phyloP scores from a whole-genome alignment of 2,329 filamentous ascomycete genomes.

The Phaeosphaeria sp. region DNA sequence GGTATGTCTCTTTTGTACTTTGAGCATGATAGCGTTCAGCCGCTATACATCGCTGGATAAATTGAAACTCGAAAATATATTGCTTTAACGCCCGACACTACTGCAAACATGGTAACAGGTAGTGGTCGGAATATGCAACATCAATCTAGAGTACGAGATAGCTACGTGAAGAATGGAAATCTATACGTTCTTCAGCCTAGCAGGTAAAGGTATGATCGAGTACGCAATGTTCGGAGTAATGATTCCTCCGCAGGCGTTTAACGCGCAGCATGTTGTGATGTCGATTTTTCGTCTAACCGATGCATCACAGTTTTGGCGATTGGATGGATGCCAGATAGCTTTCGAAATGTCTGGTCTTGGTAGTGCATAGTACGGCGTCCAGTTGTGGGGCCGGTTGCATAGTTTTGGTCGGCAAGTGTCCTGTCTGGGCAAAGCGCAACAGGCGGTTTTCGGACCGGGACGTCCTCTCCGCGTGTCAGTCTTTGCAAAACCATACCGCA shows the following conservation, averaged over 20 bases:
- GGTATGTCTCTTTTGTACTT: neutral
- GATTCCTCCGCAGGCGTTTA: neutral
- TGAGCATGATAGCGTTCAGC: neutral
- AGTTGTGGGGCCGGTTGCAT: neutral
- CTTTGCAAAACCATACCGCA: neutral
- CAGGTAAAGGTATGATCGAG: neutral
- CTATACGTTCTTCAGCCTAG: neutral
- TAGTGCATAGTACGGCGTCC: neutral
- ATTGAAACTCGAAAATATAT: neutral
- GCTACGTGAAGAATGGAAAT: neutral
- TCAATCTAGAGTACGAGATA: neutral
- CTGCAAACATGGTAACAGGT: neutral
- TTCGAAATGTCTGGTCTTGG: too few relatives aligned
- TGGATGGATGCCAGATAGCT: too few relatives aligned
- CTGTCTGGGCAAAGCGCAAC: neutral
- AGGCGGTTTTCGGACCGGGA: neutral
- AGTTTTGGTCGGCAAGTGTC: neutral
- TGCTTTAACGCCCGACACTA: slow-evolving; percentile 1
- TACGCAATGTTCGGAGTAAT: neutral
- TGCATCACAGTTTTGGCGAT: too few relatives aligned
- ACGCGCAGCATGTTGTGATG: neutral
- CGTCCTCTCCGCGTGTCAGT: neutral
- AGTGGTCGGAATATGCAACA: neutral
- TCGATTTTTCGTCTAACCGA: too few relatives aligned
- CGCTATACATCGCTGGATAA: neutral